Percentiles rank a stretch among this genome's conserved stretches.
Conservation (phyloP, 2,329 filamentous ascomycete genomes). For the Colletotrichum sp. region DNA sequence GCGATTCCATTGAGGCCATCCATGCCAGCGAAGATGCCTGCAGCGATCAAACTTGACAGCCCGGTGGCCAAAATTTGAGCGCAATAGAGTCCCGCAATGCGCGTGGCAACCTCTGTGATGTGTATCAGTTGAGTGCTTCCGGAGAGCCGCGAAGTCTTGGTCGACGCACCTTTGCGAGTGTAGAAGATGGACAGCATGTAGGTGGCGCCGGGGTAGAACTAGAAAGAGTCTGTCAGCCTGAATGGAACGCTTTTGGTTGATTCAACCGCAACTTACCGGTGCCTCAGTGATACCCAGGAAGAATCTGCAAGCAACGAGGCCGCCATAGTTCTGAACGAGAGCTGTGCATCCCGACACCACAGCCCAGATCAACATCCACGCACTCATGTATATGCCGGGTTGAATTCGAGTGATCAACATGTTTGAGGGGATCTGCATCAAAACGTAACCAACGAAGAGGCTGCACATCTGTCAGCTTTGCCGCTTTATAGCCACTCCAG, state of each 20-base stretch:
- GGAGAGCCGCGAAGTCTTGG: not conserved
- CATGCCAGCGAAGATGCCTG: constrained; percentile 65
- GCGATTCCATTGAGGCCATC: constrained; percentile 58
- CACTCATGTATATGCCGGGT: constrained; percentile 46
- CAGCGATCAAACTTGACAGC: constrained; percentile 70
- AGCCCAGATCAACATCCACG: constrained; percentile 47
- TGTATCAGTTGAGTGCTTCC: not conserved
- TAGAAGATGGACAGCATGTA: constrained; percentile 40
- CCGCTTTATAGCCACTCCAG: not conserved
- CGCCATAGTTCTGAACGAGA: constrained; percentile 36
- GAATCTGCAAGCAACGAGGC: constrained; percentile 40
- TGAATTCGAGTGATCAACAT: constrained; percentile 48
- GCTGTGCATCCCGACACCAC: constrained; percentile 41
- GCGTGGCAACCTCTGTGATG: constrained; percentile 58
- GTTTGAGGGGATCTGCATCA: constrained; percentile 44
- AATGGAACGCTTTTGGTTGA: accelerated
- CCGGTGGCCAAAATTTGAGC: constrained; percentile 71
- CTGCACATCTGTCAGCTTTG: constrained; percentile 22
- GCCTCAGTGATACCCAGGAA: constrained; percentile 45
- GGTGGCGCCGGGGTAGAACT: constrained; percentile 43
- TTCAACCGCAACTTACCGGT: constrained; percentile 25
- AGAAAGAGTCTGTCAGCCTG: not conserved
- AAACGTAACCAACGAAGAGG: constrained; percentile 44
- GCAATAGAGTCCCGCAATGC: constrained; percentile 63
- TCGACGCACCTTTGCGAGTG: constrained; percentile 31